A percentile compares a stretch with the other conserved stretches of the same genome.
Evolutionary conservation across 2,329 filamentous ascomycete genomes (phyloP).

Genomic region (Curvularia verruculosa): DNA sequence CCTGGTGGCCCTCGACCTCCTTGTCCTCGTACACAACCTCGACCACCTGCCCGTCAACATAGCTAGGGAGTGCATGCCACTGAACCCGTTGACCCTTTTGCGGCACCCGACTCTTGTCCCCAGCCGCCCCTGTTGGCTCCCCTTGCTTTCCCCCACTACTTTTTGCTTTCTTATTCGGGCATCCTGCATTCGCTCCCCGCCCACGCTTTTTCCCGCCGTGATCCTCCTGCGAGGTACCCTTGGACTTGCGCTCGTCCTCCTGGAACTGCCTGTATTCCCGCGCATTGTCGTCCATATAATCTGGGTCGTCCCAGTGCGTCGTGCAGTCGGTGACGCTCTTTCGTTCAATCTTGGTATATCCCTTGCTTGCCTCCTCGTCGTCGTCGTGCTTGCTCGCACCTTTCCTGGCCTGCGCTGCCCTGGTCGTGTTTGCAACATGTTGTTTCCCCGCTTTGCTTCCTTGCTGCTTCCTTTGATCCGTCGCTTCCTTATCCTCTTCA

Average conservation of each 20-base stretch:
- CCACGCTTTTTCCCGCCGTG: conserved; percentile 33
- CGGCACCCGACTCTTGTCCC: conserved; percentile 50
- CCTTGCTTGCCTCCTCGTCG: neutral
- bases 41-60: conserved; percentile 51
- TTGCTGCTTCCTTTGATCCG: conserved; percentile 54
- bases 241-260: conserved; percentile 21
- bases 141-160: conserved; percentile 24
- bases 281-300: conserved; percentile 33
- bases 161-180: conserved; percentile 48
- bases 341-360: conserved; percentile 24
- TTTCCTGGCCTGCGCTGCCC: conserved; percentile 8
- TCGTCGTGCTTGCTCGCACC: conserved; percentile 4
- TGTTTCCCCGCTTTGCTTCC: conserved; percentile 46
- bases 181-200: conserved; percentile 32
- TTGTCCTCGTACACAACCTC: conserved; percentile 52
- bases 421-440: conserved; percentile 9
- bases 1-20: conserved; percentile 50
- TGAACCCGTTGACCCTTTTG: conserved; percentile 51
- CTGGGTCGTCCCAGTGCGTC: conserved; percentile 41
- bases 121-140: conserved; percentile 27
- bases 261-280: conserved; percentile 39
- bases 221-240: conserved; percentile 4
- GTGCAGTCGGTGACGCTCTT: conserved; percentile 39
- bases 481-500: conserved; percentile 45
- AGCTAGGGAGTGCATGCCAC: conserved; percentile 51